Evolutionary conservation across 2,329 filamentous ascomycete genomes (phyloP), one percentile per base, ranked within the genome.

Genomic region (Epichloe glyceriae): DNA sequence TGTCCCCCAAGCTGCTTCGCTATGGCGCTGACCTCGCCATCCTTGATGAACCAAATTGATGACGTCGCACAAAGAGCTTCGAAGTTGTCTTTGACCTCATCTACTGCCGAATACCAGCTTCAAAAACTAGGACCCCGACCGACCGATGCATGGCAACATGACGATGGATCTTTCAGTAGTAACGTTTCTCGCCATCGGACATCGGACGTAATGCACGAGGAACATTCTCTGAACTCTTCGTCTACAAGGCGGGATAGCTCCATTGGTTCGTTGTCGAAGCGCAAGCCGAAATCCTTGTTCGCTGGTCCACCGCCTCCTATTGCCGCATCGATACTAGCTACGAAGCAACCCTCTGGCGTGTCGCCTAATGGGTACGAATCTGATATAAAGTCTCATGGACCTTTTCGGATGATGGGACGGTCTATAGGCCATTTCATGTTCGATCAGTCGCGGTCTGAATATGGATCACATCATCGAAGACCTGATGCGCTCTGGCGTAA

Each of bases 271-370:
- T 55, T 62, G 10, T 64, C 66, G 5, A 66, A 64, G 49, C 54
- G 53, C 20, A 66, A 60, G 46, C 56, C 56, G 8, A 65, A 60
- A 12, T 53, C 62, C 3, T 65, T 76, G 43, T 78, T 77, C 51
- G 58, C 64, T 2, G 73, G 73, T 1, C 74, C 75, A 0, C 75
- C 75, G 0, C 73, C 75, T 1, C 75, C 75, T 4, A 77, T 78
- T 51, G 67, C 71, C 1, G 56, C 63, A 5, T 75, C 74, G 0
- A 63, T 67, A 3, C 52, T 71, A 19, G 50, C 71, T 2, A 57
- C 56, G 8, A n/a, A 56, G 52, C 47, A 22, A 38, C 22, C 22
- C n/a, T 42, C 50, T 10, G 43, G 41, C 11, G 41, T 46, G 34
- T 42, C 45, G 10, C 12, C 35, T 54, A 5, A 57, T 53, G 11